These are phyloP conservation scores for Ananas comosus DNA, from an alignment of 176 grass and related monocot species.

Conservation along the genomic window DNA sequence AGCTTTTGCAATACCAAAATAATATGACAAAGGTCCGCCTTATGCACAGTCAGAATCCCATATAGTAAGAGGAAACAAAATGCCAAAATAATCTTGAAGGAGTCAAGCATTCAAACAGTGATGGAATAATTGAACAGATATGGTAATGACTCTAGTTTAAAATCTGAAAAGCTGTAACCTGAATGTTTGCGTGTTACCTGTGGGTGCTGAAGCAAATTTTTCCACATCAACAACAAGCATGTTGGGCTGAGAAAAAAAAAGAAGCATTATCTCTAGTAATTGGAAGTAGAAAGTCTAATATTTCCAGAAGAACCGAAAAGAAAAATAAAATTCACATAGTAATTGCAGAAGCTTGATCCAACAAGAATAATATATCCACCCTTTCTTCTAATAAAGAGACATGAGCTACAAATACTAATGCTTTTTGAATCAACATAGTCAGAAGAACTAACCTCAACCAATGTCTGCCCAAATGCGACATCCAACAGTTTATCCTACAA, in stretches of 20 bases:
- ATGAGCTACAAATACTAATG: background rate
- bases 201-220: slow-evolving; percentile 52
- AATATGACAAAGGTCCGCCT: no score
- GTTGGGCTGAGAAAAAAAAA: slow-evolving; percentile 62
- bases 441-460: slow-evolving; percentile 75
- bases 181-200: slow-evolving; percentile 39
- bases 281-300: slow-evolving; percentile 1
- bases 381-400: background rate
- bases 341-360: no score
- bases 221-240: slow-evolving; percentile 97
- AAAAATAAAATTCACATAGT: no score
- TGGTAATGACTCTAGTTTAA: background rate
- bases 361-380: background rate
- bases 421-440: background rate
- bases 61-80: no score
- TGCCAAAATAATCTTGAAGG: no score
- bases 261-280: slow-evolving; percentile 3
- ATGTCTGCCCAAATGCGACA: slow-evolving; percentile 77
- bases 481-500: slow-evolving; percentile 88
- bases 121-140: no score
- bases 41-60: no score
- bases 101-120: no score
- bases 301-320: background rate
- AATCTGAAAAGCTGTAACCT: slow-evolving; percentile 8
- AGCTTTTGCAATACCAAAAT: no score